Evolutionary conservation across 768 basidiomycete genomes (phyloP), one percentile per base, ranked within the genome.

Genomic region (Rhodotorula paludigena): DNA sequence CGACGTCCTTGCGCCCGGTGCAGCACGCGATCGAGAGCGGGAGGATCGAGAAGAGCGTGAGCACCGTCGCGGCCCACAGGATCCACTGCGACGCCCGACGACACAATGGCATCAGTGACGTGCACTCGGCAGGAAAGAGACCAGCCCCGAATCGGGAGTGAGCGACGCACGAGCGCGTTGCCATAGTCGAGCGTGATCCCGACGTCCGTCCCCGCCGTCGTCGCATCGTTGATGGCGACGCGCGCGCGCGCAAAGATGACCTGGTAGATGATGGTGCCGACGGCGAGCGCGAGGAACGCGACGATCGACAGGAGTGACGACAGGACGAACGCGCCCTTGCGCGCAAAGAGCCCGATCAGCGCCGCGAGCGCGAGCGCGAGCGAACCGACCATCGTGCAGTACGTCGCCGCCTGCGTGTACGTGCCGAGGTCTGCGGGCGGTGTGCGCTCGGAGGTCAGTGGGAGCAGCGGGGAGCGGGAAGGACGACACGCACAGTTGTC

Each of bases 171-270:
- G 16, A 69, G 63, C 21, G 48, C 63, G 39, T 69, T 60, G 18
- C 68, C 68, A 36, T 64, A 64, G 7, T 48, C 20, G 39, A 69
- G 39, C 23, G 47, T 57, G 49, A 69, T 53, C 3, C 68, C 68
- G 32, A 69, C 35, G 7, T 64, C 55, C 42, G 52, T 49, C 2
- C 63, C 63, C 14, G 25, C 51, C 2, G 39, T 33, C 11, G 55
- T 64, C 11, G 63, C 63, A 12, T 61, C 48, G 30, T 60, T 64
- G 68, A 69, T 64, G 16, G 63, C 68, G 16, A 51, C 21, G n/a
- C 61, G 64, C 16, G 55, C 63, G 16, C 68, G 58, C 7, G 47
- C 28, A 38, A 64, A 56, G 36, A 69, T 64, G 47, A 69, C 68
- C 5, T 47, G 51, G 48, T 57, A 69, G 48, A 69, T 61, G 23